Percentiles rank a stretch among this genome's conserved stretches.
Conservation (phyloP, 2,329 filamentous ascomycete species). For the Clonostachys byssicola region DNA sequence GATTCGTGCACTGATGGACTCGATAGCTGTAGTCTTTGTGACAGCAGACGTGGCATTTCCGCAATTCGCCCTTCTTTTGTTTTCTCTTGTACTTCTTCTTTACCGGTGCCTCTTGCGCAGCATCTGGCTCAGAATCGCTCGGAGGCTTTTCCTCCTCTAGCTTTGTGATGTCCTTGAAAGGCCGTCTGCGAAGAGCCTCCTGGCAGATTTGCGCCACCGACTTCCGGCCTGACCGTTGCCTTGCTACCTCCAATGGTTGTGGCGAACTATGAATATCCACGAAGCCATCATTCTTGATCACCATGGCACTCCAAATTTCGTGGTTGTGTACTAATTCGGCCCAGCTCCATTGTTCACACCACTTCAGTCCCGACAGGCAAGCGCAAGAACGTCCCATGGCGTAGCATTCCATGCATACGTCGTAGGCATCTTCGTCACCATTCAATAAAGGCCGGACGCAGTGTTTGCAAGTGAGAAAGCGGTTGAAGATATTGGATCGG, state of each 20-base stretch:
- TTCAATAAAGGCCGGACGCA: slow-evolving; percentile 66
- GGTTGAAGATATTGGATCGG: slow-evolving; percentile 93
- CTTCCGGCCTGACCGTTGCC: slow-evolving; percentile 65
- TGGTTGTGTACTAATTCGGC: slow-evolving; percentile 71
- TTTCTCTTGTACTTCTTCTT: slow-evolving; percentile 56
- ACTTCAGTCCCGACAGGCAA: slow-evolving; percentile 79
- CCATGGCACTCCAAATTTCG: slow-evolving; percentile 75
- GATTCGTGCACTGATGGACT: slow-evolving; percentile 71
- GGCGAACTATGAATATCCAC: slow-evolving; percentile 64
- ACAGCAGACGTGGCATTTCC: slow-evolving; percentile 78
- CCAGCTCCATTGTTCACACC: slow-evolving; percentile 94
- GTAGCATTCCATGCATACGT: slow-evolving; percentile 97
- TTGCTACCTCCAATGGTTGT: slow-evolving; percentile 65
- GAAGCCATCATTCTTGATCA: slow-evolving; percentile 69
- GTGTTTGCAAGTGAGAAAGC: slow-evolving; percentile 86
- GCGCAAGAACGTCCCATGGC: slow-evolving; percentile 93
- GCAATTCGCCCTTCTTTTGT: slow-evolving; percentile 48
- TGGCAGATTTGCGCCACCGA: slow-evolving; percentile 92
- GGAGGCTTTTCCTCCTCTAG: slow-evolving; percentile 42
- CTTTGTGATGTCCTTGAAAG: slow-evolving; percentile 78
- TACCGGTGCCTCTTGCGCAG: slow-evolving; percentile 59
- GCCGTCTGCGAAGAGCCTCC: slow-evolving; percentile 74
- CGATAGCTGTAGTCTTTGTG: slow-evolving; percentile 80
- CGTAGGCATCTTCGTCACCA: slow-evolving; percentile 80
- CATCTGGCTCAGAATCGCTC: slow-evolving; percentile 48